Evolutionary conservation across 345 rosid species (phyloP).

Genomic region (Pugionium dolabratum): DNA sequence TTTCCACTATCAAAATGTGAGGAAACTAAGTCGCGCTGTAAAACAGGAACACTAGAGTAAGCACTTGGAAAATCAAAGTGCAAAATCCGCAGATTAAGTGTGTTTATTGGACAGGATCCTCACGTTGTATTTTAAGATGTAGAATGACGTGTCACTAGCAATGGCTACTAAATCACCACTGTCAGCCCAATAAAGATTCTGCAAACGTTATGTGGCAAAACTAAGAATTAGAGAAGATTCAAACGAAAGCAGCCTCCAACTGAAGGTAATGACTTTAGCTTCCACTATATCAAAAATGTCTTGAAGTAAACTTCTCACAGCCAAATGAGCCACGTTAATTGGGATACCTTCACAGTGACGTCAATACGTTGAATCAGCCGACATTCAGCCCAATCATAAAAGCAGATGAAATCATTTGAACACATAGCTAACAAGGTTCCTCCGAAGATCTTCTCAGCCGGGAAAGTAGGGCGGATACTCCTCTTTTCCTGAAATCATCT

Average conservation of each 20-base stretch:
- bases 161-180: constrained; percentile 97
- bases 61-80: constrained; percentile 18
- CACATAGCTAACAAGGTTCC: constrained; percentile 97
- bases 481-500: constrained; percentile 72
- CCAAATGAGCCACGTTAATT: constrained; percentile 17
- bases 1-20: constrained; percentile 86
- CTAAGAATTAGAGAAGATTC: constrained; percentile 21
- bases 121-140: constrained; percentile 92
- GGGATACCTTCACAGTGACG: constrained; percentile 87
- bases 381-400: constrained; percentile 99
- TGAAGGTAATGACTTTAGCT: constrained; percentile 16
- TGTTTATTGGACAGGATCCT: constrained; percentile 37
- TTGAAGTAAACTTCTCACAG: constrained; percentile 20
- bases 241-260: constrained; percentile 19
- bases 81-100: constrained; percentile 6
- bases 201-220: constrained; percentile 35
- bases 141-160: constrained; percentile 95
- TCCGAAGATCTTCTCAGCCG: constrained; percentile 87
- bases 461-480: constrained; percentile 91
- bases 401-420: constrained; percentile 96
- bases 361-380: constrained; percentile 96
- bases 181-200: constrained; percentile 99
- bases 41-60: constrained; percentile 27
- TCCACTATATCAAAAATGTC: constrained; percentile 18
- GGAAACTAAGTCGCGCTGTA: constrained; percentile 88